Percentiles rank a stretch among this genome's conserved stretches.
Conservation (phyloP, 805 yeast species). For the Pichia paraexigua region DNA sequence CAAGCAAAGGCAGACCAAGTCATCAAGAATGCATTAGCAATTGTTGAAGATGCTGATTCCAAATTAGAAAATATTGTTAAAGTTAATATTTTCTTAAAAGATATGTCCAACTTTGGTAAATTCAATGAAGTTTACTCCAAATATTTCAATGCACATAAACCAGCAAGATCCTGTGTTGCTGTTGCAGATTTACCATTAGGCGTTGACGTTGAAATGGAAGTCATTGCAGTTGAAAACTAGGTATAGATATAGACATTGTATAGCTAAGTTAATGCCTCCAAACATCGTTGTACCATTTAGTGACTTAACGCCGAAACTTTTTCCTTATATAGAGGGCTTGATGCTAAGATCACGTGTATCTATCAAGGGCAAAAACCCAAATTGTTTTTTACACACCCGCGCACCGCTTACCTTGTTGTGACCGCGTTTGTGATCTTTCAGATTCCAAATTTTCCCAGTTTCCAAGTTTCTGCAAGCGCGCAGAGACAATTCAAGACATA, state of each 20-base stretch:
- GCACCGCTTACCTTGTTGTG: not conserved
- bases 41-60: constrained; percentile 81
- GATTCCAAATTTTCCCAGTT: not conserved
- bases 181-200: constrained; percentile 87
- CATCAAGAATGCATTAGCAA: constrained; percentile 56
- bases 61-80: constrained; percentile 78
- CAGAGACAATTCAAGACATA: not conserved
- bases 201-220: constrained; percentile 84
- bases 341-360: no score
- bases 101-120: constrained; percentile 76
- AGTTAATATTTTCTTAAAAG: constrained; percentile 83
- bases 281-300: not conserved
- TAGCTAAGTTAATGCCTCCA: no score
- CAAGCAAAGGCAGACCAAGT: constrained; percentile 73
- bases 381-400: not conserved
- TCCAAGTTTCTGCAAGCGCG: not conserved
- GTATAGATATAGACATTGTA: not conserved
- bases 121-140: constrained; percentile 81
- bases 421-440: not conserved
- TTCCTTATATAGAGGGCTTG: no score
- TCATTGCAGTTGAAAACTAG: constrained; percentile 67
- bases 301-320: not conserved
- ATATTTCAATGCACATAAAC: constrained; percentile 71
- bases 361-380: no score
- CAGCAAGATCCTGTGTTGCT: constrained; percentile 98